Base-by-base conservation (phyloP, 192 early-diverging fungal species). In the Paraglomus occultum region DNA sequence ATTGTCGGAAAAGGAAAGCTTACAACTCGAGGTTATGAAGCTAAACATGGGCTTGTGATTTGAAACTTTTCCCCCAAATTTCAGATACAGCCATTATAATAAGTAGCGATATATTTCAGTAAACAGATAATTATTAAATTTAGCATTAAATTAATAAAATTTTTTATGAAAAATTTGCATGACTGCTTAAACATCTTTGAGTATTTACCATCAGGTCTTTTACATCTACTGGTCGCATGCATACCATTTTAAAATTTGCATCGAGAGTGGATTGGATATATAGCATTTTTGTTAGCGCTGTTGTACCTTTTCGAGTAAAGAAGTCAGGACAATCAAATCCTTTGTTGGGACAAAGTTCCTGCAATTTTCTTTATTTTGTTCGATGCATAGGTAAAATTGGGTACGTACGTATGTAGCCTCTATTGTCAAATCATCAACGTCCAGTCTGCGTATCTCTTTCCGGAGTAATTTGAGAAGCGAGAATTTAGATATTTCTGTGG, bases 191-290 rank as follows among this genome's bases (percentile, higher is more conserved):
- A n/a, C n/a, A n/a, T n/a, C n/a, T n/a, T n/a, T n/a, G n/a, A n/a
- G n/a, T n/a, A n/a, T n/a, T n/a, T n/a, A n/a, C n/a, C n/a, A n/a
- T n/a, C n/a, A n/a, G n/a, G n/a, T n/a, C n/a, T n/a, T n/a, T n/a
- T n/a, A 60, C 58, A 5, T 60, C 58, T 60, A 42, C 58, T 4
- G 58, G 31, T 43, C 6, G 22, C 58, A 60, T 60, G 44, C 23
- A 60, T 39, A 60, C 10, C 6, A 60, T 60, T 60, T 4, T 39
- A 60, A 20, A 60, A 43, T 60, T 60, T 60, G 18, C 58, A 39
- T 60, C 0, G 58, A 60, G 22, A 42, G 58, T 43, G 58, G 4
- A 1, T 1, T 39, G 22, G 4, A 15, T 18, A 60, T 60, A 60
- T 60, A 31, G 17, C 58, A 60, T 42, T 60, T 38, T 14, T 42